Evolutionary conservation across 371 early-diverging fungal genomes (phyloP), one percentile per base, ranked within the genome.

Genomic region (Syncephalastrum sp.): DNA sequence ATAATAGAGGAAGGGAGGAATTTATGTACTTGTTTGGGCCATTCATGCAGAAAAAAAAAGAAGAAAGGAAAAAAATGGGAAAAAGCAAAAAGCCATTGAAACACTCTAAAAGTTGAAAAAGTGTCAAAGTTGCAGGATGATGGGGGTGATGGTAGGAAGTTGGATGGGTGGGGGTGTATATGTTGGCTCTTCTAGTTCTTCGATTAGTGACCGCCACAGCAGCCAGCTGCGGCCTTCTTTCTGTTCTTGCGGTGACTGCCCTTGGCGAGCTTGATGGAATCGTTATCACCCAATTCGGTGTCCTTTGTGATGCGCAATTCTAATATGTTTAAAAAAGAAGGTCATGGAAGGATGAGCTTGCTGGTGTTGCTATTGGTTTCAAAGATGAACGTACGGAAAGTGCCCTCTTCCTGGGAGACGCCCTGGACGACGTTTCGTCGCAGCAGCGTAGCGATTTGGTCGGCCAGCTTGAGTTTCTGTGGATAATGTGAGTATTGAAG

Each of bases 231-330:
- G 3, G 52, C 54, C 10, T 19, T 45, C 29, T 58, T 53, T 50
- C 63, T 60, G 44, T 50, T 65, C 57, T 67, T 72, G 45, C 73
- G 72, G 43, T 70, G 61, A 46, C 67, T 74, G 19, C 66, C 69
- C 38, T 74, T 77, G 17, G 73, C 33, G 0, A 72, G 62, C 50
- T 70, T 74, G 46, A 77, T 77, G 19, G 60, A 64, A 47, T 77
- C 78, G 50, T 77, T 77, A 46, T 77, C 75, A 3, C 78, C 75
- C 49, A 77, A 62, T 50, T 74, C 78, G 27, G 68, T 72, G 46
- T 76, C 77, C 56, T 70, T 58, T 50, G 77, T 76, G 46, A 76
- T 76, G 50, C 71, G 65, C 33, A 76, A 58, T 42, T 76, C 77
- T 76, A 55, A 45, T 0, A 15, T 45, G 3, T 15, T 1, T 43